Percentiles rank a stretch among this genome's conserved stretches.
These are phyloP conservation scores for Carex scoparia DNA, from an alignment of 176 grass and related monocot genomes.

Conservation along the genomic window DNA sequence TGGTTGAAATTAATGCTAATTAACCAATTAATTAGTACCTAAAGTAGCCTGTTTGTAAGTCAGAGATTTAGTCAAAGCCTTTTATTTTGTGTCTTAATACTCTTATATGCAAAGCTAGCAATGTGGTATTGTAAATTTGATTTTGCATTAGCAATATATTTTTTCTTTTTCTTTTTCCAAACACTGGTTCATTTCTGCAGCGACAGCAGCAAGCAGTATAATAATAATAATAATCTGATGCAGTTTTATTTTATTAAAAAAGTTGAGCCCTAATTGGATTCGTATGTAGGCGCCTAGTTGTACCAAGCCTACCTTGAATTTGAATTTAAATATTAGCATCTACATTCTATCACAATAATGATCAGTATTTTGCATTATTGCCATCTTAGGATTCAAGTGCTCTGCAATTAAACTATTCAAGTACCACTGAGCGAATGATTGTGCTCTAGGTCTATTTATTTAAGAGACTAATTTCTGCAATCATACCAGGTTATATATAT, in stretches of 20 bases:
- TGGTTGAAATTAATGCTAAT: slow-evolving; percentile 15
- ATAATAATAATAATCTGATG: not conserved
- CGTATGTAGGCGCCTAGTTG: not conserved
- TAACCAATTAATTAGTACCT: not conserved
- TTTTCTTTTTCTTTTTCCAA: not conserved
- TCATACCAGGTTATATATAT: not conserved
- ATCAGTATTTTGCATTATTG: slow-evolving; percentile 2
- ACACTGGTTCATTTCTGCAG: not conserved
- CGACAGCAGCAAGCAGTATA: too few relatives aligned
- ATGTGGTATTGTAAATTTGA: not conserved
- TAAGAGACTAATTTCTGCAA: not conserved
- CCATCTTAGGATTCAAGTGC: not conserved
- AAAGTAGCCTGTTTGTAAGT: not conserved
- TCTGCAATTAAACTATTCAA: too few relatives aligned
- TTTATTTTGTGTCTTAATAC: not conserved
- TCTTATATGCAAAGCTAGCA: not conserved
- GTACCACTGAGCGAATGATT: not conserved
- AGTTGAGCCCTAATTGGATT: not conserved
- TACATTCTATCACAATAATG: slow-evolving; percentile 5
- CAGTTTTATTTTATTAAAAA: not conserved
- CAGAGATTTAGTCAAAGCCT: not conserved
- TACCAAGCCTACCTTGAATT: not conserved
- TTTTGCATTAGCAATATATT: not conserved
- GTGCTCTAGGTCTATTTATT: not conserved
- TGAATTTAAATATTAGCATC: not conserved